phyloP scores from a whole-genome alignment of 306 rosid genomes.

The Gynostemma pentaphyllum region DNA sequence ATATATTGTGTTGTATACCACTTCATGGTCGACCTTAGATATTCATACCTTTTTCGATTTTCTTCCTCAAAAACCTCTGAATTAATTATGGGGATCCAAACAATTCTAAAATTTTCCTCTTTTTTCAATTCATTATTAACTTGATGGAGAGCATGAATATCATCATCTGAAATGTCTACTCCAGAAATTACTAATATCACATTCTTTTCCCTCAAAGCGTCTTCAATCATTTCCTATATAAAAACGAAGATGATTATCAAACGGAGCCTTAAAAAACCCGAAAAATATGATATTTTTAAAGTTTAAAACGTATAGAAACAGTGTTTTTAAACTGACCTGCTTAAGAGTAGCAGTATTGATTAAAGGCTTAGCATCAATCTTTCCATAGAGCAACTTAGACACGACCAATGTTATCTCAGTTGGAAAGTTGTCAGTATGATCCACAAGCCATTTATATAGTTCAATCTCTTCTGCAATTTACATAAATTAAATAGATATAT shows the following conservation, averaged over 20 bases:
- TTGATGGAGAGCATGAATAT: constrained; percentile 22
- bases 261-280: too few relatives aligned
- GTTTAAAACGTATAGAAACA: too few relatives aligned
- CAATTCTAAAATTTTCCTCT: constrained; percentile 27
- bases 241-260: too few relatives aligned
- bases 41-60: constrained; percentile 33
- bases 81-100: constrained; percentile 43
- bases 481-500: background rate
- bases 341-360: constrained; percentile 40
- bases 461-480: constrained; percentile 2
- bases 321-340: constrained; percentile 25
- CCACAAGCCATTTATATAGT: background rate
- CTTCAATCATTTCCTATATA: background rate
- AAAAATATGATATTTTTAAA: too few relatives aligned
- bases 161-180: constrained; percentile 39
- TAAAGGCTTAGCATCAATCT: constrained; percentile 9
- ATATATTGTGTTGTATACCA: constrained; percentile 34
- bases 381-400: constrained; percentile 9
- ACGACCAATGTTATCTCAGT: constrained; percentile 3
- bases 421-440: constrained; percentile 2
- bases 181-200: constrained; percentile 37
- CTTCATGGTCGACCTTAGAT: constrained; percentile 28
- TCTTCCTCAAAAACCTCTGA: background rate
- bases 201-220: constrained; percentile 17
- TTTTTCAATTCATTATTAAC: constrained; percentile 24